Conservation (phyloP, 768 basidiomycete genomes). For the Polyporus arcularius region DNA sequence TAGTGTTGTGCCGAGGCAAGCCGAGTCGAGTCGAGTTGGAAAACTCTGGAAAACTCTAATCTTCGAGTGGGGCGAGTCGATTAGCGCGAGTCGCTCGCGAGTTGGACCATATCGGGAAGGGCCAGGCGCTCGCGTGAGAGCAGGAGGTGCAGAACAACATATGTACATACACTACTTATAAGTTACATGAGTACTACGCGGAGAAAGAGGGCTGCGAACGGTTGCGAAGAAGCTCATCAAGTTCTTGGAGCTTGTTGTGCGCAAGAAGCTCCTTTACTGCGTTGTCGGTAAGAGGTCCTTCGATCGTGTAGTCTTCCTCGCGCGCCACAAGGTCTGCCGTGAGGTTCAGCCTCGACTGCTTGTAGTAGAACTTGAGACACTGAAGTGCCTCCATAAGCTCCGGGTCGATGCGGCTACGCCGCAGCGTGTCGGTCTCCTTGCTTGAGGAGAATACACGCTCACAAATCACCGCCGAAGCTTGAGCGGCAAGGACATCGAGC, state of each 20-base stretch:
- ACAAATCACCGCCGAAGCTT: conserved; percentile 1
- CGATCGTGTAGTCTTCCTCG: conserved; percentile 7
- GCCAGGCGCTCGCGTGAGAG: too few species aligned
- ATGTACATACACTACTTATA: too few species aligned
- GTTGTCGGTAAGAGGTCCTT: not conserved
- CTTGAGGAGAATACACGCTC: conserved; percentile 4
- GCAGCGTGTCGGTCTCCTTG: conserved; percentile 5
- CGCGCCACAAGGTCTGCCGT: not conserved
- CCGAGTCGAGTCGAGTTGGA: too few species aligned
- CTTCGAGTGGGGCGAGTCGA: too few species aligned
- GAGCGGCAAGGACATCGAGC: conserved; percentile 5
- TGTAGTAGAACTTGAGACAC: not conserved
- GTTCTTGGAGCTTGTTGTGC: not conserved
- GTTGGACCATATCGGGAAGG: too few species aligned
- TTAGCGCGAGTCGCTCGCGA: too few species aligned
- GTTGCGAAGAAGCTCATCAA: not conserved
- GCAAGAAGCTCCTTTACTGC: not conserved
- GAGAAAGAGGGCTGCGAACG: too few species aligned
- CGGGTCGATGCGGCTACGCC: not conserved
- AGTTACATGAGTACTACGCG: too few species aligned
- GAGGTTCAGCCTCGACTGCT: not conserved
- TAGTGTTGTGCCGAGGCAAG: too few species aligned
- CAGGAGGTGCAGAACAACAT: too few species aligned
- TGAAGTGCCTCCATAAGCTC: not conserved
- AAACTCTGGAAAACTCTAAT: too few species aligned